phyloP scores from a whole-genome alignment of 2,329 filamentous ascomycete species.

The Lizonia empirigonia region DNA sequence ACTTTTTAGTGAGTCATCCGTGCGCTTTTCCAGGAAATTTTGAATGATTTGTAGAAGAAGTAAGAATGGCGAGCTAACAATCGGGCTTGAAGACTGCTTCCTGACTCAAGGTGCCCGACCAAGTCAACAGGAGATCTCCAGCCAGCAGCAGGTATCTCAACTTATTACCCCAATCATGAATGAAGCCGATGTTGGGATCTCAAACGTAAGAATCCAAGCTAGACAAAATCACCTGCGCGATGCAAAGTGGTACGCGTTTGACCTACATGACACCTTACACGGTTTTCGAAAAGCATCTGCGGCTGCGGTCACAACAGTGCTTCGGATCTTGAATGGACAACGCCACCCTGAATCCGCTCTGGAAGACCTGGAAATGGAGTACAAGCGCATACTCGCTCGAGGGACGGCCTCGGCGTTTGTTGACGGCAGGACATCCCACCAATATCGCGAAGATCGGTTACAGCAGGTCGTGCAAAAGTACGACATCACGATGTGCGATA shows the following conservation, averaged over 20 bases:
- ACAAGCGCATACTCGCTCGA: slow-evolving; percentile 43
- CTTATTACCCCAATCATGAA: too few species aligned
- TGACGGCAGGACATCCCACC: slow-evolving; percentile 52
- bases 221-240: neutral
- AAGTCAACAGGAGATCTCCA: neutral
- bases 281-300: slow-evolving; percentile 52
- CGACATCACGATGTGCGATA: slow-evolving; percentile 37
- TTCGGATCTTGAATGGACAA: slow-evolving; percentile 37
- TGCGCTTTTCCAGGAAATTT: neutral
- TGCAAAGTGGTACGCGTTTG: slow-evolving; percentile 53
- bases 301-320: slow-evolving; percentile 42
- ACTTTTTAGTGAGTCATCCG: neutral
- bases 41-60: neutral
- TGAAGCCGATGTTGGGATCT: too few species aligned
- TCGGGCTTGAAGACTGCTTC: too few species aligned
- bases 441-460: slow-evolving; percentile 53
- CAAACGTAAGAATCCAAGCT: too few species aligned
- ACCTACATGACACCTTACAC: slow-evolving; percentile 58
- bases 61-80: too few species aligned
- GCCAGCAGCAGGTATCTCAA: neutral
- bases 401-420: slow-evolving; percentile 51
- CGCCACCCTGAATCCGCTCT: neutral
- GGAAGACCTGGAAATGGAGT: slow-evolving; percentile 21
- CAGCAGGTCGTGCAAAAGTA: neutral
- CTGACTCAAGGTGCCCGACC: neutral